phyloP scores from a whole-genome alignment of 164 flowering plant genomes.

The Chimonanthus salicifolius region DNA sequence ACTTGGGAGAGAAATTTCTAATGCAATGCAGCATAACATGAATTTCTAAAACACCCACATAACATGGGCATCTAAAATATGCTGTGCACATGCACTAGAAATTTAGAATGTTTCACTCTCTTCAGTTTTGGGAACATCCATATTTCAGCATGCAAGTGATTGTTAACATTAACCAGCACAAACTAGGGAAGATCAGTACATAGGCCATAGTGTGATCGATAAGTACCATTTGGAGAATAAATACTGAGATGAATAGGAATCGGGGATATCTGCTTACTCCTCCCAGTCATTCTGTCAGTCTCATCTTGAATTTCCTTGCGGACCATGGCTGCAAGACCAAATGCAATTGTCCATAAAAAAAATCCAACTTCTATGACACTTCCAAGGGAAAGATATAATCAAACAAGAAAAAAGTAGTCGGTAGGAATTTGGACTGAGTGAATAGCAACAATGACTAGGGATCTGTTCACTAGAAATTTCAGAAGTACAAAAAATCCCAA shows the following conservation, averaged over 20 bases:
- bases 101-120: not conserved
- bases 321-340: conserved; percentile 50
- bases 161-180: not conserved
- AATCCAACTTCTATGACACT: not conserved
- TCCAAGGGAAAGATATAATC: not conserved
- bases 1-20: too few species aligned
- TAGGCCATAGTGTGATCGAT: not conserved
- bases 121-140: not conserved
- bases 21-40: not conserved
- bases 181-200: not conserved
- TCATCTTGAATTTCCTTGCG: conserved; percentile 91
- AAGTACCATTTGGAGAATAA: conserved; percentile 83
- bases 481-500: too few species aligned
- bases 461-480: too few species aligned
- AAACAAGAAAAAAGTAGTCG: too few species aligned
- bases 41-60: not conserved
- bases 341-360: not conserved
- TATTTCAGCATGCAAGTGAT: not conserved
- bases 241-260: conserved; percentile 93
- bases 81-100: not conserved
- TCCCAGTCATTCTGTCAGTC: conserved; percentile 87
- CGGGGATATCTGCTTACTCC: conserved; percentile 79
- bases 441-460: too few species aligned
- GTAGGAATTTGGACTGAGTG: too few species aligned
- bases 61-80: too few species aligned